A percentile compares a stretch with the other conserved stretches of the same genome.
Evolutionary conservation across 1,284 basidiomycete genomes (phyloP).

Genomic region (Irpex sp.): DNA sequence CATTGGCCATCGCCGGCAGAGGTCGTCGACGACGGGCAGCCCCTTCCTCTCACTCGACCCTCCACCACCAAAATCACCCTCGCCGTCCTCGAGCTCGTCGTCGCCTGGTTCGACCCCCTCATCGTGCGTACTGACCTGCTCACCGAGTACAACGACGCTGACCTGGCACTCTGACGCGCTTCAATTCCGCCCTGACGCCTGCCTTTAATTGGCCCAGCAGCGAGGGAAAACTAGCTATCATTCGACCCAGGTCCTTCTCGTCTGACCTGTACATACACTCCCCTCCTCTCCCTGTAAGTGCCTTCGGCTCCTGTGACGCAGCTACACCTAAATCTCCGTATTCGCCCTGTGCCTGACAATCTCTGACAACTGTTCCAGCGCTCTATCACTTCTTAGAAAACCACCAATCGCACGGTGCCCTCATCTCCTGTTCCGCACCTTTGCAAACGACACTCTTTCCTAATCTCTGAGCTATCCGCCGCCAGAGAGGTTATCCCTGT

Average conservation of each 20-base stretch:
- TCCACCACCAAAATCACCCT: conserved; percentile 6
- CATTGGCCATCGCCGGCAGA: conserved; percentile 12
- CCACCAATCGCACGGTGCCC: not conserved
- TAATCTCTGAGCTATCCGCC: not conserved
- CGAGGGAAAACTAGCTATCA: conserved; percentile 14
- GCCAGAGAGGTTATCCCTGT: not conserved
- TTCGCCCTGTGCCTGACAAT: conserved; percentile 5
- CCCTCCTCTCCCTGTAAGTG: not conserved
- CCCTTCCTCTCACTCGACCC: conserved; percentile 5
- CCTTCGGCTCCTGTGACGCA: not conserved
- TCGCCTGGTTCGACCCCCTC: not conserved
- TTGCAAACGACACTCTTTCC: not conserved
- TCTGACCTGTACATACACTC: not conserved
- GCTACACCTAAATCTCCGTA: not conserved
- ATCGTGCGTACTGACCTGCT: not conserved
- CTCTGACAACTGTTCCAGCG: not conserved
- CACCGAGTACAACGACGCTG: not conserved
- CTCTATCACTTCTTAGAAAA: not conserved
- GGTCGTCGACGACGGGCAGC: conserved; percentile 11
- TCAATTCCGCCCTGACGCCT: not conserved
- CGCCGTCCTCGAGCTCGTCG: conserved; percentile 1
- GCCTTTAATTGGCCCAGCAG: conserved; percentile 1
- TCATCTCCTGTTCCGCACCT: not conserved
- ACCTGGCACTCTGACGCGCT: not conserved
- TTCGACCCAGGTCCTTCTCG: conserved; percentile 1